Percentiles rank a stretch among this genome's conserved stretches.
Evolutionary conservation across 2,329 filamentous ascomycete genomes (phyloP).

Genomic region (Ophiostoma angusticollis): DNA sequence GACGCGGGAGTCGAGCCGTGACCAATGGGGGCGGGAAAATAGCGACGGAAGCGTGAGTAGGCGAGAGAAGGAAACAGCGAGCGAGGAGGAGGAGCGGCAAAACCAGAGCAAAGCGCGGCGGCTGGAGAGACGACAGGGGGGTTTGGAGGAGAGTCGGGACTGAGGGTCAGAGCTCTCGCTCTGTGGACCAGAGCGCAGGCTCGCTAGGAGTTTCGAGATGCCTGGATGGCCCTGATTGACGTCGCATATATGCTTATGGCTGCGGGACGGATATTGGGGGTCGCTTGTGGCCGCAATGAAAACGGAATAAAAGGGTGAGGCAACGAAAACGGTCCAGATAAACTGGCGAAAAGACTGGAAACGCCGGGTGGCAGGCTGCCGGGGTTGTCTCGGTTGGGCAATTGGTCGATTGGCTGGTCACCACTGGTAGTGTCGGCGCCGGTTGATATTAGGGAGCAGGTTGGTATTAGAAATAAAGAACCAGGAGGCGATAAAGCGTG

Average conservation of each 20-base stretch:
- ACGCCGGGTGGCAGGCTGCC: conserved; percentile 4
- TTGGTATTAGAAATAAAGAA: too few species aligned
- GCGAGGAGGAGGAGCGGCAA: conserved; percentile 7
- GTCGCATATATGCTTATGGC: conserved; percentile 35
- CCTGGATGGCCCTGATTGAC: conserved; percentile 33
- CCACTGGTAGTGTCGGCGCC: too few species aligned
- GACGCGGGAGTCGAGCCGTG: conserved; percentile 10
- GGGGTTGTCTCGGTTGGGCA: conserved; percentile 1
- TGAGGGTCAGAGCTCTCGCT: conserved; percentile 25
- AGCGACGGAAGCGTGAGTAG: not conserved
- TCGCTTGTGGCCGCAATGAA: not conserved
- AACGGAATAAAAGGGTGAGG: not conserved
- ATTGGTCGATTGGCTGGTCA: conserved; percentile 2
- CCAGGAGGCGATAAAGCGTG: not conserved
- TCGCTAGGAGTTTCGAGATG: conserved; percentile 26
- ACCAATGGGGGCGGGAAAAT: conserved; percentile 17
- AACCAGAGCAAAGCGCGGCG: not conserved
- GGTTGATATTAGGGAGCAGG: too few species aligned
- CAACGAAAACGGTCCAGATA: too few species aligned
- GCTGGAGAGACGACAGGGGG: conserved; percentile 13
- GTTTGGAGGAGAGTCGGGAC: not conserved
- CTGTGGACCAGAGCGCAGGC: conserved; percentile 19
- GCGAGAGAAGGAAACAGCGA: not conserved
- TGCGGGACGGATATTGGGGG: conserved; percentile 13
- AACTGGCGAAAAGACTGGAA: conserved; percentile 5